Evolutionary conservation across 139 green algal genomes (phyloP).

Genomic region (Chlamydomonas eustigma): DNA sequence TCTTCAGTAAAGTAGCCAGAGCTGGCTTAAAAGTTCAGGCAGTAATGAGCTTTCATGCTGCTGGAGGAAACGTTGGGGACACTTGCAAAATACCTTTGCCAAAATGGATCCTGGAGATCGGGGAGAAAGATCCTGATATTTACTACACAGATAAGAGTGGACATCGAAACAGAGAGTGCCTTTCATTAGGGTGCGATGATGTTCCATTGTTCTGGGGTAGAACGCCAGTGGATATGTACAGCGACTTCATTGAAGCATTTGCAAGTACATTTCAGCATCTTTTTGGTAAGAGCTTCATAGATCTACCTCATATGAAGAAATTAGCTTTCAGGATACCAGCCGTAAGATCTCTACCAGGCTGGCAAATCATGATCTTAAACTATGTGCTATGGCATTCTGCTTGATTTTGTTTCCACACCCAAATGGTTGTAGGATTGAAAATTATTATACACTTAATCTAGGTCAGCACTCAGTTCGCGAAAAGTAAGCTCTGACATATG

Average conservation of each 20-base stretch:
- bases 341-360: too few relatives aligned
- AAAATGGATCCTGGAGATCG: constrained; percentile 89
- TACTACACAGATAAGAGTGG: constrained; percentile 91
- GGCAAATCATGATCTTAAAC: too few relatives aligned
- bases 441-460: too few relatives aligned
- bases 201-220: constrained; percentile 76
- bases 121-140: constrained; percentile 86
- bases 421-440: too few relatives aligned
- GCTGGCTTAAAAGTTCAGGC: constrained; percentile 70
- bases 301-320: too few relatives aligned
- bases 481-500: too few relatives aligned
- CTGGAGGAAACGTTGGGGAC: constrained; percentile 88
- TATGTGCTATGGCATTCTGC: too few relatives aligned
- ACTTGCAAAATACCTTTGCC: constrained; percentile 91
- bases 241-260: constrained; percentile 91
- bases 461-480: too few relatives aligned
- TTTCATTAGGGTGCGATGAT: constrained; percentile 89
- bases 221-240: constrained; percentile 89
- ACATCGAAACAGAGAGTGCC: constrained; percentile 87
- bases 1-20: constrained; percentile 53
- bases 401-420: too few relatives aligned
- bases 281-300: constrained; percentile 48
- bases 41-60: constrained; percentile 91
- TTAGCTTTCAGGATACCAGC: too few relatives aligned
- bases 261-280: constrained; percentile 64